These are phyloP conservation scores for Uncinocarpus reesii DNA, from an alignment of 2,329 filamentous ascomycete species.

Conservation along the genomic window DNA sequence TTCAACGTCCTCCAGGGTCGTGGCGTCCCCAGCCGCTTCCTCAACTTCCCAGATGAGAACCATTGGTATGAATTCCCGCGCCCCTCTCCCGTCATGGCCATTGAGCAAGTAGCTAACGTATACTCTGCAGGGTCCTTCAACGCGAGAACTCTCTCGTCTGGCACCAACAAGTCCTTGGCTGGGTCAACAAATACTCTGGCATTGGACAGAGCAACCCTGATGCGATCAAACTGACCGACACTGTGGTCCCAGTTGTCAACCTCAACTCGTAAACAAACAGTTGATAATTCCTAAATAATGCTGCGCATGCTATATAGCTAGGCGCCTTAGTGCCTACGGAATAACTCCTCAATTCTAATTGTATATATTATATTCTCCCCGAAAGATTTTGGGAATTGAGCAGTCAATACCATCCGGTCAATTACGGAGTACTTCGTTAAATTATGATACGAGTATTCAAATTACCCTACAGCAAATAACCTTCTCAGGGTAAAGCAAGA, in stretches of 20 bases:
- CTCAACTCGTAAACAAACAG: slow-evolving; percentile 7
- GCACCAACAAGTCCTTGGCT: slow-evolving; percentile 72
- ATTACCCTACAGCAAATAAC: too few species aligned
- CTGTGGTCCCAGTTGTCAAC: slow-evolving; percentile 26
- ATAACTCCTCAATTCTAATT: not conserved
- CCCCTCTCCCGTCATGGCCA: not conserved
- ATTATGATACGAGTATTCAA: too few species aligned
- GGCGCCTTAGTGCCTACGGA: too few species aligned
- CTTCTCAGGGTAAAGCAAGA: too few species aligned
- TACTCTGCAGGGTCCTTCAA: slow-evolving; percentile 56
- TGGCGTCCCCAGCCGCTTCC: slow-evolving; percentile 61
- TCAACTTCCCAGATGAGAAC: slow-evolving; percentile 68
- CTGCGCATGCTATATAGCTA: not conserved
- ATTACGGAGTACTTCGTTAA: too few species aligned
- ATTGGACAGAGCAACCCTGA: slow-evolving; percentile 23
- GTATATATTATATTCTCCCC: slow-evolving; percentile 9
- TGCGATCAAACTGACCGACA: slow-evolving; percentile 28
- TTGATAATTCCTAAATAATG: not conserved
- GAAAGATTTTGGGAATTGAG: not conserved
- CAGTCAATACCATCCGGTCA: not conserved
- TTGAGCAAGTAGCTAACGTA: not conserved
- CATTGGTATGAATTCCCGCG: slow-evolving; percentile 38
- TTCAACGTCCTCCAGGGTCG: slow-evolving; percentile 71
- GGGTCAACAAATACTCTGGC: slow-evolving; percentile 49
- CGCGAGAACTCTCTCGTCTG: slow-evolving; percentile 81